A percentile compares a stretch with the other conserved stretches of the same genome.
Evolutionary conservation across 2,329 filamentous ascomycete species (phyloP).

Genomic region (Neofusicoccum laricinum): DNA sequence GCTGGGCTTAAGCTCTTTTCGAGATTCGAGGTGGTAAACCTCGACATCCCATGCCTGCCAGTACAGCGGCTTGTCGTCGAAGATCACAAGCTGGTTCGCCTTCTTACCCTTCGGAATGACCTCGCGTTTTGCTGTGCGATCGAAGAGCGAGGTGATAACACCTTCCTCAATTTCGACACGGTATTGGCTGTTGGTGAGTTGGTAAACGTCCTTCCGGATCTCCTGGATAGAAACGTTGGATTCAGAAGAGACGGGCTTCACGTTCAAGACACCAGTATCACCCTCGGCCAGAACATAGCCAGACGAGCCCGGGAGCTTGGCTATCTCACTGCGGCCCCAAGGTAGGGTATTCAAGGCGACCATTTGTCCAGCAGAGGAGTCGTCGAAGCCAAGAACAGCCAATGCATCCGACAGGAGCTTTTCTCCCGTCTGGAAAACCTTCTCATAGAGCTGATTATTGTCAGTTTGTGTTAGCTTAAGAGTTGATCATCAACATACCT

Average conservation of each 20-base stretch:
- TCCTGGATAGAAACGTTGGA: slow-evolving; percentile 49
- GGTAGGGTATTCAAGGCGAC: slow-evolving; percentile 80
- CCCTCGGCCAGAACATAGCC: slow-evolving; percentile 43
- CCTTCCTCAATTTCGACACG: slow-evolving; percentile 71
- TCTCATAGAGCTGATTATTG: slow-evolving; percentile 64
- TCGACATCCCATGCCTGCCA: slow-evolving; percentile 99
- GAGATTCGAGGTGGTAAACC: slow-evolving; percentile 87
- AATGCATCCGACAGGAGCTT: slow-evolving; percentile 69
- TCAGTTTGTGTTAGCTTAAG: slow-evolving; percentile 21
- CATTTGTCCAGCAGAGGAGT: slow-evolving; percentile 38
- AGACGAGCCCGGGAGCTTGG: slow-evolving; percentile 53
- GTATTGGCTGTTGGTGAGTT: slow-evolving; percentile 76
- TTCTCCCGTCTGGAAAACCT: slow-evolving; percentile 75
- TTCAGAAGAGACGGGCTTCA: slow-evolving; percentile 27
- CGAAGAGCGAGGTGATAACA: slow-evolving; percentile 79
- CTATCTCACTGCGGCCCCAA: slow-evolving; percentile 75
- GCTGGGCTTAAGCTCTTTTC: slow-evolving; percentile 68
- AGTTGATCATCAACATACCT: slow-evolving; percentile 41
- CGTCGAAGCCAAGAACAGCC: slow-evolving; percentile 61
- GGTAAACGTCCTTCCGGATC: slow-evolving; percentile 61
- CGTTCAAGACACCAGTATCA: slow-evolving; percentile 43
- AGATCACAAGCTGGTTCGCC: slow-evolving; percentile 89
- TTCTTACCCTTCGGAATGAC: slow-evolving; percentile 69
- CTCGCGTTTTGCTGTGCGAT: slow-evolving; percentile 70
- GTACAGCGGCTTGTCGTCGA: slow-evolving; percentile 94